Evolutionary conservation across 306 rosid species (phyloP).

Genomic region (Glycyrrhiza uralensis): DNA sequence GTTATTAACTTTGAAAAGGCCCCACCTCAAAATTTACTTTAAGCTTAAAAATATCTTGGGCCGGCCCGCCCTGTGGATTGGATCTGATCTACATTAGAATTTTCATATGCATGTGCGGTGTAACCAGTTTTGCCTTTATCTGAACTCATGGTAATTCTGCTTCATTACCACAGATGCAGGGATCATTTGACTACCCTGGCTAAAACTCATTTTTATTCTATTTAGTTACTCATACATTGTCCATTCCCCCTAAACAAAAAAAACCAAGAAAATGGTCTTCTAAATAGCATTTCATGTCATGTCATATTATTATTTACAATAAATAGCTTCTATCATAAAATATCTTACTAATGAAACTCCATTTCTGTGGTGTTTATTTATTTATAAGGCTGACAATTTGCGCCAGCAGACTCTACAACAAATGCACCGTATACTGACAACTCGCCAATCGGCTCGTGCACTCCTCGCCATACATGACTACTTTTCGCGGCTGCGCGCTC

Average conservation of each 20-base stretch:
- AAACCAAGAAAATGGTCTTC: neutral
- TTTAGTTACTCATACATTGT: neutral
- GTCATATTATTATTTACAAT: neutral
- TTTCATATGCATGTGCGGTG: neutral
- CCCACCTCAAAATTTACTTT: too few species aligned
- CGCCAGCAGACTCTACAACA: slow-evolving; percentile 97
- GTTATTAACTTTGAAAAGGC: too few species aligned
- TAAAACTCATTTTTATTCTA: neutral
- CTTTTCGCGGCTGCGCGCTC: slow-evolving; percentile 86
- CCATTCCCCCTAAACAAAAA: neutral
- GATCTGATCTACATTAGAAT: neutral
- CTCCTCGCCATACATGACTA: slow-evolving; percentile 90
- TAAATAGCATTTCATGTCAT: slow-evolving; percentile 15
- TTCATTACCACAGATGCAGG: neutral
- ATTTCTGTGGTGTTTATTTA: slow-evolving; percentile 2
- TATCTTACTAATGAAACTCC: neutral
- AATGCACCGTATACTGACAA: slow-evolving; percentile 92
- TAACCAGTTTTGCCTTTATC: neutral
- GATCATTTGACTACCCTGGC: neutral
- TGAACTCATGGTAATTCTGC: neutral
- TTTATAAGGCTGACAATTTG: slow-evolving; percentile 83
- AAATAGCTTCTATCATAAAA: neutral
- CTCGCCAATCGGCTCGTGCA: slow-evolving; percentile 96
- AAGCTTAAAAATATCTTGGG: too few species aligned
- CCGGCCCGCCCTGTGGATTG: too few species aligned